A percentile compares a stretch with the other conserved stretches of the same genome.
phyloP scores from a whole-genome alignment of 163 green algal species.

The Scenedesmus sp. region DNA sequence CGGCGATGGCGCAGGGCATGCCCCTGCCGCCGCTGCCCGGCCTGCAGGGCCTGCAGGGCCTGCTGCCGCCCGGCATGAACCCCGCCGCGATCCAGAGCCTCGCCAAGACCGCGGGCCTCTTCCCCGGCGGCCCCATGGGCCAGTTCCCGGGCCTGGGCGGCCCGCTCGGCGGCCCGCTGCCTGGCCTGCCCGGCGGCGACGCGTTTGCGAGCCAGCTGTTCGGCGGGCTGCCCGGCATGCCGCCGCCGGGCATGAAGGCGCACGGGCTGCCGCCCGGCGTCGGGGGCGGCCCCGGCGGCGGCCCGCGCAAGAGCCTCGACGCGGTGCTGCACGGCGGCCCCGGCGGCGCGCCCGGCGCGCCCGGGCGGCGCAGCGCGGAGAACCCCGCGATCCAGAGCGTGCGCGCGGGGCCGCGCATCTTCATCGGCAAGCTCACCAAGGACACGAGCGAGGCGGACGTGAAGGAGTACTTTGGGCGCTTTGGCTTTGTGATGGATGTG shows the following conservation, averaged over 20 bases:
- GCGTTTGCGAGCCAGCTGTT: constrained; percentile 10
- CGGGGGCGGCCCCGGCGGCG: neutral
- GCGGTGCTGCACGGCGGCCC: constrained; percentile 11
- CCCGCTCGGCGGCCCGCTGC: constrained; percentile 3
- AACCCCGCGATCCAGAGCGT: constrained; percentile 59
- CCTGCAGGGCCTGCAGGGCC: constrained; percentile 2
- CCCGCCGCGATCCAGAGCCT: neutral
- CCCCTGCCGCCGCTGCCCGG: constrained; percentile 20
- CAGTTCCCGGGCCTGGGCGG: constrained; percentile 12
- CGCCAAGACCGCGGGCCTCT: constrained; percentile 25
- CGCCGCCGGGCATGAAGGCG: neutral
- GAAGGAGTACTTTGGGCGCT: constrained; percentile 80
- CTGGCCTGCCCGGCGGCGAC: neutral
- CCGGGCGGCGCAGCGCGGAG: constrained; percentile 50
- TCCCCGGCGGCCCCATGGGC: constrained; percentile 6
- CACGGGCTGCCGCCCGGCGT: neutral
- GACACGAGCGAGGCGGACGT: constrained; percentile 86
- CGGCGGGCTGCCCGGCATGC: neutral
- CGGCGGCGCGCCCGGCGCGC: neutral
- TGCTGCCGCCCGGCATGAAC: constrained; percentile 33
- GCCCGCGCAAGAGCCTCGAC: constrained; percentile 42
- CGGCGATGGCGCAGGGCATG: constrained; percentile 36
- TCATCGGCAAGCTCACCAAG: constrained; percentile 91
- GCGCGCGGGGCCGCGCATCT: constrained; percentile 83
- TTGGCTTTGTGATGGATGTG: constrained; percentile 89